Base-by-base conservation (phyloP, 257 asterid species). In the Solanum medicagineum region DNA sequence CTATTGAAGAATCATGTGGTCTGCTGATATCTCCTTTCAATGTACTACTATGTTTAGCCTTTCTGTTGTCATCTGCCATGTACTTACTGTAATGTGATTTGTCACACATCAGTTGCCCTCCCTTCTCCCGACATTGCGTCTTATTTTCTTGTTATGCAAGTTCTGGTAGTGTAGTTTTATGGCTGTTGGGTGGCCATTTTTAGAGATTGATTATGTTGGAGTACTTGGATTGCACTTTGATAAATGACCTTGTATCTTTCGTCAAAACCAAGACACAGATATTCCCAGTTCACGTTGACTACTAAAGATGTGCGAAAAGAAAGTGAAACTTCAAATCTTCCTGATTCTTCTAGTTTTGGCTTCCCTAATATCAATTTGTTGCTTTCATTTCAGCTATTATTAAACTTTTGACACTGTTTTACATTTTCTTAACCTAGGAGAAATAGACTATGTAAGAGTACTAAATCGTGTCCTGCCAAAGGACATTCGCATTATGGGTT, bases 401-500 rank as follows among this genome's bases (percentile, higher is more conserved):
- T 55, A 54, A 80, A 83, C 65, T 85, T 82, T 83, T 73, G 65
- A 69, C 51, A 84, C 54, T 40, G 20, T 65, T 80, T 36, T 86
- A 68, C 69, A 56, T 86, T 81, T 88, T 85, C 85, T 84, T 49
- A 66, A 47, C 92, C 93, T 87, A 90, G 94, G 89, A 86, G 98
- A 95, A 90, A 81, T 94, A 51, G 99, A 97, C 90, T 95, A 95
- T 84, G 97, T 95, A 85, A 92, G 91, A 88, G 87, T 91, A 81
- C 89, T 97, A 84, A 95, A 97, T 75, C 88, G 92, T 81, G 97
- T 87, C 45, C 97, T 97, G 86, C 99, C 99, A 51, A 87, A 91
- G 77, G 99, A 97, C 89, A 94, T 97, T 86, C 92, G 97, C 87
- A 89, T 95, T 80, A 88, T 94, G 89, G 98, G 98, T 86, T 97